phyloP scores from a whole-genome alignment of 192 early-diverging fungal species.

The Helicostylum pulchrum region DNA sequence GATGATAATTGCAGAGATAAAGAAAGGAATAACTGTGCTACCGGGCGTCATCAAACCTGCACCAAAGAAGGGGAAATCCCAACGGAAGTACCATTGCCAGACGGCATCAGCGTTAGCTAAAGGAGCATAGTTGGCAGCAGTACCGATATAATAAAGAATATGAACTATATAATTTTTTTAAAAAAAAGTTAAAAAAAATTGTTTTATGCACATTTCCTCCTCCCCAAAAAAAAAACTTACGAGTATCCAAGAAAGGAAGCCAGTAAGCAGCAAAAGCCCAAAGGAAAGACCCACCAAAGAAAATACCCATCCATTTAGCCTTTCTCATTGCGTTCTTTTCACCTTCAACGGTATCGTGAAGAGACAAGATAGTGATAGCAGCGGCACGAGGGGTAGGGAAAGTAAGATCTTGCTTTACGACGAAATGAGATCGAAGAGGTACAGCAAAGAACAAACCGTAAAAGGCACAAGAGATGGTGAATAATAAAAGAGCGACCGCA shows the following conservation, averaged over 20 bases:
- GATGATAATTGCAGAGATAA: slow-evolving; percentile 50
- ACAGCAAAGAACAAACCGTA: slow-evolving; percentile 72
- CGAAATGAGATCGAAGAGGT: slow-evolving; percentile 60
- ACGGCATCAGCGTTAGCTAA: slow-evolving; percentile 42
- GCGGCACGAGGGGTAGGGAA: slow-evolving; percentile 67
- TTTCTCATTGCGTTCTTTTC: slow-evolving; percentile 46
- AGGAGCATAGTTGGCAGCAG: slow-evolving; percentile 29
- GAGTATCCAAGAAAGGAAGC: slow-evolving; percentile 39
- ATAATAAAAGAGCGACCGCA: slow-evolving; percentile 47
- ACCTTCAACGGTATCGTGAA: slow-evolving; percentile 48
- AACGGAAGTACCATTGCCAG: slow-evolving; percentile 47
- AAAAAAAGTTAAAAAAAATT: too few species aligned
- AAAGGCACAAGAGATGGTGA: slow-evolving; percentile 56
- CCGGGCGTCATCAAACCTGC: slow-evolving; percentile 60
- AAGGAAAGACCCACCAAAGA: slow-evolving; percentile 39
- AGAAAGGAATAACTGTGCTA: slow-evolving; percentile 51
- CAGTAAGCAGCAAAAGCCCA: slow-evolving; percentile 50
- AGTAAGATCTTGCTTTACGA: slow-evolving; percentile 61
- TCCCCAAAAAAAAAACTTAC: too few species aligned
- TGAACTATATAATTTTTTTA: slow-evolving; percentile 39
- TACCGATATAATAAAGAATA: slow-evolving; percentile 47
- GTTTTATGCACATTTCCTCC: too few species aligned
- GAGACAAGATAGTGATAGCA: slow-evolving; percentile 55
- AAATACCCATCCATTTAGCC: slow-evolving; percentile 48
- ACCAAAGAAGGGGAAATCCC: slow-evolving; percentile 59